A percentile compares a stretch with the other conserved stretches of the same genome.
These are phyloP conservation scores for Solanum commersonii DNA, from an alignment of 257 asterid species.

Conservation along the genomic window DNA sequence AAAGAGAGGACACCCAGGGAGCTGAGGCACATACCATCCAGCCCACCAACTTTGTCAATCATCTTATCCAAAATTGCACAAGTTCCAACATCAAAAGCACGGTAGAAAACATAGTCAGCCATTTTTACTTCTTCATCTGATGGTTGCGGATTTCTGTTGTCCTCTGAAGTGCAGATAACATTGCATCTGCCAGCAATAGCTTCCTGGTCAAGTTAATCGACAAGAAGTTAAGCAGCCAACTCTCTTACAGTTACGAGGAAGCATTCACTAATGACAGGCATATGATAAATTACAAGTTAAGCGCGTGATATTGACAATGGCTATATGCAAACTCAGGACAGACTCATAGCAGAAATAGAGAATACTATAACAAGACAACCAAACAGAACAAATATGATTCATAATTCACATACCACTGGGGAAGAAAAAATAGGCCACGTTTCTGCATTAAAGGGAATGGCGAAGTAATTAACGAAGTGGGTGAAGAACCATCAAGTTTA, in stretches of 20 bases:
- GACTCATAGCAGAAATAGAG: background rate
- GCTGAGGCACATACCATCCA: constrained; percentile 48
- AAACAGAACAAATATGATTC: background rate
- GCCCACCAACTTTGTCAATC: constrained; percentile 57
- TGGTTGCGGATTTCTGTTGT: constrained; percentile 74
- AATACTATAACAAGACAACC: background rate
- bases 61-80: constrained; percentile 41
- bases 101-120: constrained; percentile 69
- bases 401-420: background rate
- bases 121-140: constrained; percentile 45
- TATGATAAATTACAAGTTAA: background rate
- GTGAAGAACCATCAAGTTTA: background rate
- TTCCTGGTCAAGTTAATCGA: constrained; percentile 43
- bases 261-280: background rate
- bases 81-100: constrained; percentile 62
- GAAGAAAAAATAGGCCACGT: background rate
- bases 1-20: background rate
- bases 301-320: background rate
- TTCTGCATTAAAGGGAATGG: background rate
- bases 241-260: background rate
- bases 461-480: background rate
- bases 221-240: background rate
- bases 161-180: constrained; percentile 66
- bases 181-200: constrained; percentile 85
- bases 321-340: background rate